These are phyloP conservation scores for Mycena amicta DNA, from an alignment of 768 basidiomycete species.

Conservation along the genomic window DNA sequence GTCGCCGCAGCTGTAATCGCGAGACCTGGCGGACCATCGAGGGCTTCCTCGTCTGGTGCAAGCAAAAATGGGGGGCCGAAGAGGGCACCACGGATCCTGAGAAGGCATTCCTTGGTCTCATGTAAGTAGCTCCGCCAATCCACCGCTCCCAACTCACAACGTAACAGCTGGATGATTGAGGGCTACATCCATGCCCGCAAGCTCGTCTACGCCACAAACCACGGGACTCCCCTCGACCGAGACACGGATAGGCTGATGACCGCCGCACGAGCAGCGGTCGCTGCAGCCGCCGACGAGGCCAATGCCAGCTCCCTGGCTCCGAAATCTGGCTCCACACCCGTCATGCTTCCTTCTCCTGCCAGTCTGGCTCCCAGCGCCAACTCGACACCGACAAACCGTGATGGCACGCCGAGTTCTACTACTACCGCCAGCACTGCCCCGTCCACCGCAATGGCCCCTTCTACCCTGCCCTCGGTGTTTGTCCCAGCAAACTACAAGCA, in stretches of 20 bases:
- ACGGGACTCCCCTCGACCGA: slow-evolving; percentile 39
- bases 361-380: slow-evolving; percentile 75
- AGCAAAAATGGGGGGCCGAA: slow-evolving; percentile 63
- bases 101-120: slow-evolving; percentile 74
- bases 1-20: slow-evolving; percentile 53
- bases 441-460: slow-evolving; percentile 34
- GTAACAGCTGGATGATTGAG: slow-evolving; percentile 76
- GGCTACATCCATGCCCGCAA: slow-evolving; percentile 67
- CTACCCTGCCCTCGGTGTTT: slow-evolving; percentile 38
- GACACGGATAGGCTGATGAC: slow-evolving; percentile 43
- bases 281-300: slow-evolving; percentile 42
- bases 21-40: slow-evolving; percentile 72
- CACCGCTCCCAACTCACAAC: slow-evolving; percentile 23
- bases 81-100: slow-evolving; percentile 54
- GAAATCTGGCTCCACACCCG: slow-evolving; percentile 54
- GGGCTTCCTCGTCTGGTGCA: slow-evolving; percentile 72
- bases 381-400: slow-evolving; percentile 71
- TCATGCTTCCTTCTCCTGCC: slow-evolving; percentile 80
- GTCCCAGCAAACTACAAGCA: slow-evolving; percentile 41
- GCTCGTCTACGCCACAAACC: slow-evolving; percentile 41
- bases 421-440: slow-evolving; percentile 34
- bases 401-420: slow-evolving; percentile 54
- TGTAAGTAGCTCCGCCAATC: slow-evolving; percentile 53
- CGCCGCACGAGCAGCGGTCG: slow-evolving; percentile 39
- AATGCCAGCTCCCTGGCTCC: slow-evolving; percentile 37